Evolutionary conservation across 1,284 basidiomycete species (phyloP).

Genomic region (Cryptococcus deneoformans): DNA sequence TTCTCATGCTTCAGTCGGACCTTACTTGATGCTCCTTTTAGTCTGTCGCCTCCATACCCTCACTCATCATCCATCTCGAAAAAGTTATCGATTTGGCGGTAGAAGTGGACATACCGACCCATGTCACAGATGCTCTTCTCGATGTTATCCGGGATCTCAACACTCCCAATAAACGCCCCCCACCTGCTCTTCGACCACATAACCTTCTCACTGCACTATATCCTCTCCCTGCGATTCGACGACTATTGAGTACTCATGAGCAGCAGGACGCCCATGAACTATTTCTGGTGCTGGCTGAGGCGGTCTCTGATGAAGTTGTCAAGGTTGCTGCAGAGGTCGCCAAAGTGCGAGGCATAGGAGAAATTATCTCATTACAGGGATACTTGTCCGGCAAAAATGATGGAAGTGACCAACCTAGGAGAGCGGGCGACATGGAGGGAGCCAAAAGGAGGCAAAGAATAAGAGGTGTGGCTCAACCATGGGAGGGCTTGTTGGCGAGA

Average conservation of each 20-base stretch:
- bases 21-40: constrained; percentile 34
- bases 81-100: constrained; percentile 69
- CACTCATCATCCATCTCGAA: constrained; percentile 70
- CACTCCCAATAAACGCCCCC: constrained; percentile 58
- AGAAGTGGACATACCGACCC: constrained; percentile 70
- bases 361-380: constrained; percentile 27
- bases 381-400: constrained; percentile 16
- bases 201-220: constrained; percentile 68
- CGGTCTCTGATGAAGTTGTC: constrained; percentile 71
- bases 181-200: constrained; percentile 63
- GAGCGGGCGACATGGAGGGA: constrained; percentile 7
- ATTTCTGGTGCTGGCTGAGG: constrained; percentile 86
- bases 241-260: constrained; percentile 76
- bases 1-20: background rate
- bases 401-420: constrained; percentile 2
- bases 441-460: constrained; percentile 21
- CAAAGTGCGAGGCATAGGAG: constrained; percentile 26
- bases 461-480: constrained; percentile 40
- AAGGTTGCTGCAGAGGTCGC: constrained; percentile 42
- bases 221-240: constrained; percentile 57
- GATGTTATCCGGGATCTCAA: constrained; percentile 69
- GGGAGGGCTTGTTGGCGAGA: constrained; percentile 48
- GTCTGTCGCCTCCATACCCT: constrained; percentile 78
- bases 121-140: constrained; percentile 73
- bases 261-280: constrained; percentile 96